Evolutionary conservation across 495 filamentous ascomycete genomes (phyloP).

Genomic region (Daldinia bambusicola): DNA sequence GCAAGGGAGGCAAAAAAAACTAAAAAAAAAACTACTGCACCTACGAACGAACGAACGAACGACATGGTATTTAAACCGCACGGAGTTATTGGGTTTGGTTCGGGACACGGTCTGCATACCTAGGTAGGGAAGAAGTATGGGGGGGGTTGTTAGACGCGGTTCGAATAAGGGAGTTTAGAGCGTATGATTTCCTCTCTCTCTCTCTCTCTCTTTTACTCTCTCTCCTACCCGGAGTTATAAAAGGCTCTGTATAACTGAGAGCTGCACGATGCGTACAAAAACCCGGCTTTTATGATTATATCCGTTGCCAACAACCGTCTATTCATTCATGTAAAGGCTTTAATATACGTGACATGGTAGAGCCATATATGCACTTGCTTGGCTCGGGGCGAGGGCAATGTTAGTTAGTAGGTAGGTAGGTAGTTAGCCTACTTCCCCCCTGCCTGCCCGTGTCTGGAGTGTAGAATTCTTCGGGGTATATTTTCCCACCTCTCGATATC

Average conservation of each 20-base stretch:
- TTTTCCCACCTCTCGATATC: conserved; percentile 18
- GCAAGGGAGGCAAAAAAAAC: too few species aligned
- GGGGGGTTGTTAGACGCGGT: conserved; percentile 29
- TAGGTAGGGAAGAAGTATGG: neutral
- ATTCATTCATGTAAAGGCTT: conserved; percentile 15
- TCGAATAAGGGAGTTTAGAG: conserved; percentile 17
- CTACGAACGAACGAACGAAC: conserved; percentile 9
- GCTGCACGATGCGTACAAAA: conserved; percentile 5
- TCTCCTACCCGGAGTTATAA: conserved; percentile 15
- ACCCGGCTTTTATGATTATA: conserved; percentile 36
- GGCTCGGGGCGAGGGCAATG: neutral
- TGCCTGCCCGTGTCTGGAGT: neutral
- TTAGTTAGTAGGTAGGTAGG: neutral
- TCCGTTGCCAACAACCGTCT: conserved; percentile 28
- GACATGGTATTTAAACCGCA: conserved; percentile 19
- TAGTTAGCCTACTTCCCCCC: neutral
- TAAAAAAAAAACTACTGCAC: too few species aligned
- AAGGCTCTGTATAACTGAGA: conserved; percentile 33
- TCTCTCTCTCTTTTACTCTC: conserved; percentile 17
- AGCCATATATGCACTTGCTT: conserved; percentile 20
- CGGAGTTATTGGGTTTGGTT: conserved; percentile 30
- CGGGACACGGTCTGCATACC: conserved; percentile 16
- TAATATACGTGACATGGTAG: conserved; percentile 26
- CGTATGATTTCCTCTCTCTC: conserved; percentile 12
- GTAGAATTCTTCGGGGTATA: conserved; percentile 22